Conservation (phyloP, 2,329 filamentous ascomycete genomes). For the Alternaria tenuissima region DNA sequence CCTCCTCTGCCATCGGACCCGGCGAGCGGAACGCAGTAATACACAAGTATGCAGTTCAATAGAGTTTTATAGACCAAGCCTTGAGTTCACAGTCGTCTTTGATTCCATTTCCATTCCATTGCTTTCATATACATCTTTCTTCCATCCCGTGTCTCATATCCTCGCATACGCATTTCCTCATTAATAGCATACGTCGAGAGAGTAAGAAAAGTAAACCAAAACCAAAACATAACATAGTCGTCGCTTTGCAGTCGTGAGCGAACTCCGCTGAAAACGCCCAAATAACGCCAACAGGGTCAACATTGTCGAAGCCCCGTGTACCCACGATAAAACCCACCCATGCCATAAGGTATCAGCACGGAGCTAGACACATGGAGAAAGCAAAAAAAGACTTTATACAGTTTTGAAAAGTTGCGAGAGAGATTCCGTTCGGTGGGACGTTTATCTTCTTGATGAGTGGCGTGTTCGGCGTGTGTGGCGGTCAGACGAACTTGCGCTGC, state of each 20-base stretch:
- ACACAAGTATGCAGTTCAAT: too few species aligned
- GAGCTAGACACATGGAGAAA: slow-evolving; percentile 2
- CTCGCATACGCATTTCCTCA: slow-evolving; percentile 5
- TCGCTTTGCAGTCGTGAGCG: slow-evolving; percentile 6
- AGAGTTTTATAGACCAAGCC: too few species aligned
- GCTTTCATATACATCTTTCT: slow-evolving; percentile 3
- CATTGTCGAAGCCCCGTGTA: background rate
- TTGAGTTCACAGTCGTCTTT: background rate
- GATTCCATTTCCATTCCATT: background rate
- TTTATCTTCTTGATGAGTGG: slow-evolving; percentile 43
- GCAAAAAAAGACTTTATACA: slow-evolving; percentile 12
- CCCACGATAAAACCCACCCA: background rate
- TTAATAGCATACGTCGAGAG: slow-evolving; percentile 1
- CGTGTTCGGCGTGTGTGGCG: slow-evolving; percentile 52
- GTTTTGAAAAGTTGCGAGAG: background rate
- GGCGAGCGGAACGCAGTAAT: background rate
- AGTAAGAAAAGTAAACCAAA: background rate
- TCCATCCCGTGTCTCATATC: background rate
- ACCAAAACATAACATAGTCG: background rate
- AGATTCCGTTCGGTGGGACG: background rate
- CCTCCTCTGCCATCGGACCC: too few species aligned
- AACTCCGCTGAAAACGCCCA: background rate
- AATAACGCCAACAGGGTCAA: slow-evolving; percentile 2
- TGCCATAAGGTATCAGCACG: background rate
- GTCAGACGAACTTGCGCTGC: slow-evolving; percentile 56